Conservation (phyloP, 495 filamentous ascomycete genomes). For the Xylaria curta region DNA sequence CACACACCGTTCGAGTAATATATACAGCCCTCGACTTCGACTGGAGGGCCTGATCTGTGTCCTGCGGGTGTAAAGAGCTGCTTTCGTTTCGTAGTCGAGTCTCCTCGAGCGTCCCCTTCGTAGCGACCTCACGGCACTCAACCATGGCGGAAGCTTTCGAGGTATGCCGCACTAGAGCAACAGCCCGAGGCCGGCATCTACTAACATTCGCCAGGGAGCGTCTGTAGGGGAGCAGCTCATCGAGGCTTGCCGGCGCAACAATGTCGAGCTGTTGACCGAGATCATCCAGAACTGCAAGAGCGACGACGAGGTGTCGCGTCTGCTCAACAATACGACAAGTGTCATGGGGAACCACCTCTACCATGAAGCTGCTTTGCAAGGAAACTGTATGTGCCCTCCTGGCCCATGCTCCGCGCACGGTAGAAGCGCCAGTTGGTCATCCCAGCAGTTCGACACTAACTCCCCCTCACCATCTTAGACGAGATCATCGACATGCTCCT, state of each 20-base stretch:
- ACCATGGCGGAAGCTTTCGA: constrained; percentile 50
- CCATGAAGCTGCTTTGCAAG: constrained; percentile 84
- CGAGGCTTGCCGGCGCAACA: constrained; percentile 92
- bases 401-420: not conserved
- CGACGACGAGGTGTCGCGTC: constrained; percentile 62
- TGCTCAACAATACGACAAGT: constrained; percentile 85
- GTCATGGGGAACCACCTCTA: constrained; percentile 85
- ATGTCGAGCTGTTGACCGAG: constrained; percentile 76
- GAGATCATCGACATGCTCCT: constrained; percentile 91
- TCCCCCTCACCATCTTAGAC: constrained; percentile 54
- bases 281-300: constrained; percentile 56
- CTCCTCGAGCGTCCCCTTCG: not conserved
- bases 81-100: not conserved
- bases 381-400: constrained; percentile 73
- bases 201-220: constrained; percentile 69
- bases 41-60: not conserved
- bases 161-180: constrained; percentile 32
- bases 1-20: not conserved
- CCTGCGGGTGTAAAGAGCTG: not conserved
- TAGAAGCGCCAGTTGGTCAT: not conserved
- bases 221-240: constrained; percentile 83
- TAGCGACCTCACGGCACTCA: not conserved
- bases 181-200: constrained; percentile 47
- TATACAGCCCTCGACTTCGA: not conserved
- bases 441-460: constrained; percentile 10